Base-by-base conservation (phyloP, 345 rosid species). In the Salix exigua region DNA sequence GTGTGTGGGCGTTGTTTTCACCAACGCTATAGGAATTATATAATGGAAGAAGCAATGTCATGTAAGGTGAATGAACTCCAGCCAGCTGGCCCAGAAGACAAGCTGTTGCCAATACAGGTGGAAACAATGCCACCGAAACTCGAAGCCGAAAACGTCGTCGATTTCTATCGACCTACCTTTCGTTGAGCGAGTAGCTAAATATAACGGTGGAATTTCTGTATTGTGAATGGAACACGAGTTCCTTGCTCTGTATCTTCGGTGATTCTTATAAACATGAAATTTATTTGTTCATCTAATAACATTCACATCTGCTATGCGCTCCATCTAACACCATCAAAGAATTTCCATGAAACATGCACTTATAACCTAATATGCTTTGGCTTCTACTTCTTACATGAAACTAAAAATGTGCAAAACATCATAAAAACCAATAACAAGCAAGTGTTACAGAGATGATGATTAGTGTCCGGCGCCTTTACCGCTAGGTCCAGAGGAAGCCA, bases 391-490 rank as follows among this genome's bases (percentile, higher is more conserved):
- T 28, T 70, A 46, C 35, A 70, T 40, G 19, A 50, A 28, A 11
- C 19, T 6, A 28, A 53, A 61, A 67, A 76, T 73, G 73, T 64
- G 37, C 26, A 65, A 25, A 33, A 63, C 42, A 33, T 40, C 16
- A 25, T 28, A 31, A 26, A 46, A 35, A 10, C 23, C 35, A 61
- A 18, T 8, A 30, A 7, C n/a, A 33, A 63, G 21, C 37, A 31
- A 25, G 31, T 6, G 48, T 40, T 19, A 40, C 40, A 75, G 28
- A 26, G 46, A 65, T 69, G 46, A 75, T 40, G 17, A 50, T 76
- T 77, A 90, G 74, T 92, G 94, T 70, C 97, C 97, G 62, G 94
- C 72, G 70, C 97, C 94, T 89, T 85, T 89, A 87, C 91, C 78
- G 87, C 94, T 92, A 19, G 94, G 97, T 55, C 94, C 97, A 31